Evolutionary conservation across 257 asterid genomes (phyloP).

Genomic region (Rhazya stricta): DNA sequence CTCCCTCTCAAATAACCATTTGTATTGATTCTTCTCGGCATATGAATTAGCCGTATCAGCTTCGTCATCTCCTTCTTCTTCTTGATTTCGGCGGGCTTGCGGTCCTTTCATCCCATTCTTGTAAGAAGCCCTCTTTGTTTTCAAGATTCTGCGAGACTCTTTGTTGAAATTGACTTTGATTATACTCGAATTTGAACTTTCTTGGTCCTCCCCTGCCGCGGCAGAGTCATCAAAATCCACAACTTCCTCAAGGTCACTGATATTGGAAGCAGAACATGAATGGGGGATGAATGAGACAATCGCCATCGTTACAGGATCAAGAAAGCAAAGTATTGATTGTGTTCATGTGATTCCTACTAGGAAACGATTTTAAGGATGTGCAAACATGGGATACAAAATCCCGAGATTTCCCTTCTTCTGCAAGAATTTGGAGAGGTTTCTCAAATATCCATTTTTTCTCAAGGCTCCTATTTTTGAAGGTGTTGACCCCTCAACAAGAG

Average conservation of each 20-base stretch:
- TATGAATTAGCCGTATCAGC: neutral
- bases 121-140: neutral
- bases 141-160: neutral
- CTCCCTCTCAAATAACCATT: neutral
- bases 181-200: neutral
- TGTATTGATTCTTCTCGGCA: neutral
- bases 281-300: neutral
- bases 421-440: too few relatives aligned
- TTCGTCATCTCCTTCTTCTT: neutral
- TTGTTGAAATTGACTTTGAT: neutral
- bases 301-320: neutral
- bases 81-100: neutral
- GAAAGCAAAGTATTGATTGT: too few relatives aligned
- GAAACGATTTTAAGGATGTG: neutral
- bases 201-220: neutral
- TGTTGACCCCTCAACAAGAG: too few relatives aligned
- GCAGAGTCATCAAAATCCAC: neutral
- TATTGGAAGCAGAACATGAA: neutral
- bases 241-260: neutral
- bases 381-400: neutral
- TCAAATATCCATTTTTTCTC: too few relatives aligned
- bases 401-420: neutral
- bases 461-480: too few relatives aligned
- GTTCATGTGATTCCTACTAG: neutral
- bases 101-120: neutral